phyloP scores from a whole-genome alignment of 2,329 filamentous ascomycete genomes.

The Fusarium setosum region DNA sequence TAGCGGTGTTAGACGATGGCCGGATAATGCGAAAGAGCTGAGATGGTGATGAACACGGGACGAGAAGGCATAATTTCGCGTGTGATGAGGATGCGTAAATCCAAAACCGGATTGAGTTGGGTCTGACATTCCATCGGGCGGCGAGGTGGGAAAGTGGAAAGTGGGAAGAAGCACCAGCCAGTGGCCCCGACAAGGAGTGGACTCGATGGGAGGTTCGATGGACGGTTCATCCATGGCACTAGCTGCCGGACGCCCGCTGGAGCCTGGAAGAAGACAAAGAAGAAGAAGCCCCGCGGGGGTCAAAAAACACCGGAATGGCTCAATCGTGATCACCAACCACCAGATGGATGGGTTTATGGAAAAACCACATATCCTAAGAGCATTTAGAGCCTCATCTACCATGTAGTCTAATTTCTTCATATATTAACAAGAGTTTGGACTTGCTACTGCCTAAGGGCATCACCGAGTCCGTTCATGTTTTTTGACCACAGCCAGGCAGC shows the following conservation, averaged over 20 bases:
- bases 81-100: constrained; percentile 19
- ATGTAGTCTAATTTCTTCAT: no score
- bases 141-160: constrained; percentile 9
- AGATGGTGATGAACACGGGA: constrained; percentile 28
- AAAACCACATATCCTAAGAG: no score
- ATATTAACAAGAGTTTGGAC: no score
- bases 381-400: no score
- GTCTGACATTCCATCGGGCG: constrained; percentile 21
- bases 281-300: no score
- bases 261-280: no score
- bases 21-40: background rate
- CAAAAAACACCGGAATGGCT: no score
- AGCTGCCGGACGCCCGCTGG: background rate
- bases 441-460: no score
- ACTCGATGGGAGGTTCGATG: background rate
- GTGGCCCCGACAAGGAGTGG: background rate
- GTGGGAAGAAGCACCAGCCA: constrained; percentile 2
- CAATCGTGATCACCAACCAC: no score
- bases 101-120: constrained; percentile 35
- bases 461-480: no score
- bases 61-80: constrained; percentile 15
- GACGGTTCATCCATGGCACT: background rate
- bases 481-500: no score
- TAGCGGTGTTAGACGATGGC: background rate
- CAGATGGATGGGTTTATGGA: no score